Evolutionary conservation across 2,329 filamentous ascomycete species (phyloP), one percentile per base, ranked within the genome.

Genomic region (Alternaria sp.): DNA sequence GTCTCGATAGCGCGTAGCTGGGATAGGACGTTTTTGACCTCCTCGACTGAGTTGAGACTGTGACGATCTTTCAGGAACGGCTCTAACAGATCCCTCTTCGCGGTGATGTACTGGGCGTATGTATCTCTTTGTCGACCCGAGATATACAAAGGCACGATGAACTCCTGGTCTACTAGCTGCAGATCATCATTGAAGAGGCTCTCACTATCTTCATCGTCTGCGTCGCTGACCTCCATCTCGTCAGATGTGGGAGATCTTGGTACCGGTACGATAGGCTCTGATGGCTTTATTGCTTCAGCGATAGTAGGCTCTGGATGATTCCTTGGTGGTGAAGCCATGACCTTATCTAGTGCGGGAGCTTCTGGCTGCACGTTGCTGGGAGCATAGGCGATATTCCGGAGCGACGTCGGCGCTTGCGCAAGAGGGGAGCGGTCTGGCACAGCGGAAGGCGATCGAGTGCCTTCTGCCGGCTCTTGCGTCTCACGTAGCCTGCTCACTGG

Each of bases 381-480:
- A 13, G 66, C 64, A 46, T 72, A 64, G 11, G 72, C 74, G 8
- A 75, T 64, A 15, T 68, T 74, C 17, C 75, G 65, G 15, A 80
- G 57, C 2, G 77, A 75, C 1, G 75, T 75, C 7, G 72, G 71
- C 21, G 52, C 64, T 57, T 69, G 70, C 19, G 66, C 64, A n/a
- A 58, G 58, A 32, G 75, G 72, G 10, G 67, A 66, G 8, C 65
- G 70, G 46, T 78, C 74, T 13, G 77, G 77, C 8, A 79, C 75
- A 8, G 73, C 73, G 6, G 77, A 80, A 3, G 77, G 77, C 6
- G 77, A 79, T 45, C 77, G 67, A 23, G 77, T 78, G 11, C 75
- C 75, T 55, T 71, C 69, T 25, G 66, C 44, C 9, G 55, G 52
- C 11, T 57, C 46, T 17, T 59, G 51, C 11, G 54, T 52, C 13